Evolutionary conservation across 306 rosid species (phyloP).

Genomic region (Glycyrrhiza uralensis): DNA sequence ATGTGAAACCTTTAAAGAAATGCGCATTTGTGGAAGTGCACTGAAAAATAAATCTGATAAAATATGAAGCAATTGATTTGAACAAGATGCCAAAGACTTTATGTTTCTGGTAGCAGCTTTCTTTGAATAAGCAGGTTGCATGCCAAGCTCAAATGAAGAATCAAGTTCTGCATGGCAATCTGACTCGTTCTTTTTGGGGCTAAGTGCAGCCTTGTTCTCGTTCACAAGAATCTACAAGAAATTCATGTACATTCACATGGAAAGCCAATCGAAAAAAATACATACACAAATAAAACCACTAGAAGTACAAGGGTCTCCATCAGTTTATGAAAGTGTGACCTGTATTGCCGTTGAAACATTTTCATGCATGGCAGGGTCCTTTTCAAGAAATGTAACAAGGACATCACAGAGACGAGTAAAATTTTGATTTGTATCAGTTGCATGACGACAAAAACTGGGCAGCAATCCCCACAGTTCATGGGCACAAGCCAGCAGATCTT

Average conservation of each 20-base stretch:
- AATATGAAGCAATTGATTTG: constrained; percentile 57
- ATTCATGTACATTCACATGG: constrained; percentile 16
- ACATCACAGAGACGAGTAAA: constrained; percentile 46
- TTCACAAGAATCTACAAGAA: constrained; percentile 69
- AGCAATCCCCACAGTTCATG: constrained; percentile 67
- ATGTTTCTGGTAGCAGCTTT: constrained; percentile 67
- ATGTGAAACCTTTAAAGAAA: constrained; percentile 59
- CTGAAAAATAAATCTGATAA: constrained; percentile 62
- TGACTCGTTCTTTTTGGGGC: constrained; percentile 32
- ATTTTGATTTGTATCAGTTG: constrained; percentile 61
- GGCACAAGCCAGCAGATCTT: constrained; percentile 58
- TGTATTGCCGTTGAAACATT: constrained; percentile 62
- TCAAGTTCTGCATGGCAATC: constrained; percentile 26
- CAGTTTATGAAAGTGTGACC: constrained; percentile 44
- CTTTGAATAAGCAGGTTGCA: constrained; percentile 59
- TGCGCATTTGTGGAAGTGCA: constrained; percentile 45
- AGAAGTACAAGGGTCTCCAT: constrained; percentile 11
- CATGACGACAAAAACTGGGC: constrained; percentile 79
- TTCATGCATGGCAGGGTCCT: constrained; percentile 72
- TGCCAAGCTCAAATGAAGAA: constrained; percentile 34
- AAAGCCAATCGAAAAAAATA: not conserved
- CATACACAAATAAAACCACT: constrained; percentile 3
- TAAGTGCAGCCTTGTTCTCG: constrained; percentile 65
- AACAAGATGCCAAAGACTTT: constrained; percentile 63
- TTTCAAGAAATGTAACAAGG: constrained; percentile 60